These are phyloP conservation scores for Raphanus raphanistrum DNA, from an alignment of 345 rosid species.

Conservation along the genomic window DNA sequence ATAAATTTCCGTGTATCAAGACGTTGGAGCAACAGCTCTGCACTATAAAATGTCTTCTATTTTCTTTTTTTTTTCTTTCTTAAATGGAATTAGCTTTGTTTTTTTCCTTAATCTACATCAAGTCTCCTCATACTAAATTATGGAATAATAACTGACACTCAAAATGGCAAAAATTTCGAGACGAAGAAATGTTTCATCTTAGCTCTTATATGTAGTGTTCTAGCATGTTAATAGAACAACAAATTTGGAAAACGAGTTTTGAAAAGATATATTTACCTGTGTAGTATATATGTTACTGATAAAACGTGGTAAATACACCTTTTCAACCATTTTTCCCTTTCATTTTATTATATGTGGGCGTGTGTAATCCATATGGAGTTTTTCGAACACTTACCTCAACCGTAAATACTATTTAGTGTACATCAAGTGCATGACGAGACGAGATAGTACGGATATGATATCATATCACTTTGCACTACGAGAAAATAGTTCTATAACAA, in stretches of 20 bases:
- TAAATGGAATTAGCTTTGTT: background rate
- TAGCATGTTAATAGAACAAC: background rate
- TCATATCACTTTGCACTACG: background rate
- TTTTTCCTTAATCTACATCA: background rate
- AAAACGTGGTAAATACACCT: background rate
- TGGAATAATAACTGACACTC: background rate
- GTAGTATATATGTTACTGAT: background rate
- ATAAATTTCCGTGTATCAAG: background rate
- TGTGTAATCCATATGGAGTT: background rate
- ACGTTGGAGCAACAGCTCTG: slow-evolving; percentile 5
- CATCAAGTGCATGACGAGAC: background rate
- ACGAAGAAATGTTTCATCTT: background rate
- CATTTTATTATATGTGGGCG: background rate
- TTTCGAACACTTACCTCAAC: background rate
- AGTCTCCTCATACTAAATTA: background rate
- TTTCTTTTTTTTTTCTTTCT: background rate
- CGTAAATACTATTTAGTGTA: too few species aligned
- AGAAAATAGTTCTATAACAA: too few species aligned
- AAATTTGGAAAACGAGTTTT: background rate
- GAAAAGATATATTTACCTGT: background rate
- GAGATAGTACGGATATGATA: background rate
- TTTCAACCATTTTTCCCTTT: background rate
- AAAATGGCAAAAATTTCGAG: background rate
- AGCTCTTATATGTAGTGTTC: background rate
- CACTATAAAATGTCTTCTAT: background rate